These are phyloP conservation scores for Trichoderma oligosporum DNA, from an alignment of 2,329 filamentous ascomycete species.

Conservation along the genomic window DNA sequence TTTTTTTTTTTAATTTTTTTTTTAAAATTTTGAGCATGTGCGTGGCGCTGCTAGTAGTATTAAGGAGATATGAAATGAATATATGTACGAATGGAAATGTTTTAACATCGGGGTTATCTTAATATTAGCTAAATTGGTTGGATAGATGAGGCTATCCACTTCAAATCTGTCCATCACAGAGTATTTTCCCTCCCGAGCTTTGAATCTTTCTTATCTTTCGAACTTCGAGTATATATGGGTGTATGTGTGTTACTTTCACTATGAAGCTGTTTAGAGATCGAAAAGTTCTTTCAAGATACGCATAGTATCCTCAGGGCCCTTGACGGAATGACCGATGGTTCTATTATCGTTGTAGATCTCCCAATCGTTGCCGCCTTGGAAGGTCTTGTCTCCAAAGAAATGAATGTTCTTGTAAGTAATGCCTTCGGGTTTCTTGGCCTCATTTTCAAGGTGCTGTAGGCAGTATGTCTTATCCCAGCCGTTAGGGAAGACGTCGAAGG, in stretches of 20 bases:
- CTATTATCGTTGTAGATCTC: constrained; percentile 84
- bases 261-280: constrained; percentile 45
- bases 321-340: constrained; percentile 81
- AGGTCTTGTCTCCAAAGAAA: constrained; percentile 98
- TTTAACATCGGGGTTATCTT: background rate
- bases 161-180: background rate
- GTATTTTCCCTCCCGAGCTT: background rate
- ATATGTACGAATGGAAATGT: background rate
- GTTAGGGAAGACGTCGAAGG: constrained; percentile 93
- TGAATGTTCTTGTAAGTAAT: constrained; percentile 83
- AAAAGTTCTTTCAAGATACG: constrained; percentile 78
- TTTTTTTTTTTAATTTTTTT: background rate
- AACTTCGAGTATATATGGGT: background rate
- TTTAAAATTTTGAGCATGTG: background rate
- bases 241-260: background rate
- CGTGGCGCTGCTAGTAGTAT: background rate
- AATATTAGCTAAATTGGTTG: constrained; percentile 8
- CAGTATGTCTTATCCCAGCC: constrained; percentile 99
- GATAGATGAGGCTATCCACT: background rate
- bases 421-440: constrained; percentile 65
- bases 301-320: constrained; percentile 76
- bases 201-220: background rate
- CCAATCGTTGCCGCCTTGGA: constrained; percentile 86
- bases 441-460: constrained; percentile 77
- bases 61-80: background rate